Conservation (phyloP, 306 rosid genomes). For the Ochetophila trinervis region DNA sequence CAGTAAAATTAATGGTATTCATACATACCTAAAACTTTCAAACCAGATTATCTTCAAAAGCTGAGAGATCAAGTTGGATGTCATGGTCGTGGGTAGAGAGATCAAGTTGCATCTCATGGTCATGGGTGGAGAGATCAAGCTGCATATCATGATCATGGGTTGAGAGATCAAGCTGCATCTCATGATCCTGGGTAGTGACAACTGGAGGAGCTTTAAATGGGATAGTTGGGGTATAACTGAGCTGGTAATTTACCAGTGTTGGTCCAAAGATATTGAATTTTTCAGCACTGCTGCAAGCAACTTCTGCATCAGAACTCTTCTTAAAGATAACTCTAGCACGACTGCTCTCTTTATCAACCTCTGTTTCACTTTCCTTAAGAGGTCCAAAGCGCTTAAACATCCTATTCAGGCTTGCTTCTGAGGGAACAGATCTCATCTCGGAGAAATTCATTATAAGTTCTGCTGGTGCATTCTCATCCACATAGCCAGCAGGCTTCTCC, state of each 20-base stretch:
- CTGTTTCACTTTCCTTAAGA: slow-evolving; percentile 83
- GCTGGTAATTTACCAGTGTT: slow-evolving; percentile 72
- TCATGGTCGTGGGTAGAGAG: slow-evolving; percentile 60
- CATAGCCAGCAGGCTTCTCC: slow-evolving; percentile 65
- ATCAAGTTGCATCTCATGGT: slow-evolving; percentile 81
- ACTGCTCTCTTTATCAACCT: slow-evolving; percentile 78
- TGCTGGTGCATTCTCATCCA: slow-evolving; percentile 72
- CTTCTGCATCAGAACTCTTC: slow-evolving; percentile 77
- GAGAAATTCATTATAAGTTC: slow-evolving; percentile 91
- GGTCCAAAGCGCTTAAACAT: slow-evolving; percentile 95
- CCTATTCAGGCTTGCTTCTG: slow-evolving; percentile 68
- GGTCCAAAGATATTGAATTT: slow-evolving; percentile 89
- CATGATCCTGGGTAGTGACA: slow-evolving; percentile 63
- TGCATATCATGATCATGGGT: slow-evolving; percentile 43
- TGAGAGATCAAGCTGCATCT: slow-evolving; percentile 64
- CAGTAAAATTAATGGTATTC: not conserved
- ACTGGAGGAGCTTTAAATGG: slow-evolving; percentile 68
- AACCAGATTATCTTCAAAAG: slow-evolving; percentile 55
- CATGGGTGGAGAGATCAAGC: slow-evolving; percentile 44
- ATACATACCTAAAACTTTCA: slow-evolving; percentile 42
- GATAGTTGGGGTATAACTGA: slow-evolving; percentile 55
- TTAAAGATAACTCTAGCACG: slow-evolving; percentile 94
- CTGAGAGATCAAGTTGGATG: slow-evolving; percentile 76
- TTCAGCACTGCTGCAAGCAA: slow-evolving; percentile 80
- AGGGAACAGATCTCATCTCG: slow-evolving; percentile 75